phyloP scores from a whole-genome alignment of 2,329 filamentous ascomycete genomes.

The Xylaria arbuscula region DNA sequence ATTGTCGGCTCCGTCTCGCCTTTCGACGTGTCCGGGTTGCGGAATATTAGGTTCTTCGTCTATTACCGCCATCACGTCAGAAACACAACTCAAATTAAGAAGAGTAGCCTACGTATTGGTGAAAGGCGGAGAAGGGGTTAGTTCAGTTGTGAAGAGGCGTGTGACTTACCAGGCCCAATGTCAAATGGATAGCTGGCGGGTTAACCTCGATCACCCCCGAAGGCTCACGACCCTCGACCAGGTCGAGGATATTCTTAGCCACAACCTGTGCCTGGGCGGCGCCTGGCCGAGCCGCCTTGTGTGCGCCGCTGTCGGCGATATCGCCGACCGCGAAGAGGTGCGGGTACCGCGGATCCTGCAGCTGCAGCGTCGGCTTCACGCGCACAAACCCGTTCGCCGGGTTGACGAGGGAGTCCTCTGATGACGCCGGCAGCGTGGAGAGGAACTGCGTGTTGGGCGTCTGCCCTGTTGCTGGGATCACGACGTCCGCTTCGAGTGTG shows the following conservation, averaged over 20 bases:
- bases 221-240: constrained; percentile 52
- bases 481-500: constrained; percentile 54
- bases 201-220: constrained; percentile 47
- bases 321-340: constrained; percentile 65
- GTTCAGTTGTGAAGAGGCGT: too few relatives aligned
- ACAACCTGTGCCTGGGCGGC: constrained; percentile 58
- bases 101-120: background rate
- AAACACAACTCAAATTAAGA: background rate
- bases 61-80: constrained; percentile 17
- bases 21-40: constrained; percentile 47
- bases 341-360: constrained; percentile 51
- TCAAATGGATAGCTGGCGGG: constrained; percentile 56
- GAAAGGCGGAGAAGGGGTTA: background rate
- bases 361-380: constrained; percentile 60
- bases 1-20: constrained; percentile 47
- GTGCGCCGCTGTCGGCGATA: constrained; percentile 58
- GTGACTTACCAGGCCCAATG: constrained; percentile 51
- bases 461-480: constrained; percentile 62
- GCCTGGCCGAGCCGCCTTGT: constrained; percentile 59
- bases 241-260: constrained; percentile 57
- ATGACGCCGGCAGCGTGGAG: constrained; percentile 45
- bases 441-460: constrained; percentile 58
- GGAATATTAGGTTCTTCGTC: constrained; percentile 50
- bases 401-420: constrained; percentile 44
- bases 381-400: constrained; percentile 51